phyloP scores from a whole-genome alignment of 805 yeast species.

The Lipomyces japonicus region DNA sequence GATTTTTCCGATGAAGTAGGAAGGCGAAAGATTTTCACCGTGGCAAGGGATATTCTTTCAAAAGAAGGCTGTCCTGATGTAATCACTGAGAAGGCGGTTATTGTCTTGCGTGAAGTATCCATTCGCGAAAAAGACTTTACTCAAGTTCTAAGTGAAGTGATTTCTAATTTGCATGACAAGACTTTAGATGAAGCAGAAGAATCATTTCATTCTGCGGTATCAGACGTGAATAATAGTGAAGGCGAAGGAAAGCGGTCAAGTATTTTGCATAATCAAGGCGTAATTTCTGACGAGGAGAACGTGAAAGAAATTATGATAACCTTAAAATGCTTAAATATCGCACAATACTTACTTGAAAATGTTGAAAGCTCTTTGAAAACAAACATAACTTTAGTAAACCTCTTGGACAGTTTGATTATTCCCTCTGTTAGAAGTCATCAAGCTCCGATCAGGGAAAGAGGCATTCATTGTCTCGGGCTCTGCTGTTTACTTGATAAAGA shows the following conservation, averaged over 20 bases:
- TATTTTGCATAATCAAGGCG: no score
- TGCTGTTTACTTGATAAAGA: slow-evolving; percentile 66
- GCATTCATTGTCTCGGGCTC: slow-evolving; percentile 72
- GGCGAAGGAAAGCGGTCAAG: slow-evolving; percentile 3
- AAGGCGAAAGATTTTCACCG: slow-evolving; percentile 65
- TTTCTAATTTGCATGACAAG: slow-evolving; percentile 76
- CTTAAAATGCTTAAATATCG: slow-evolving; percentile 61
- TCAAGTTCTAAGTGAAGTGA: slow-evolving; percentile 77
- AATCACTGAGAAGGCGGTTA: slow-evolving; percentile 53
- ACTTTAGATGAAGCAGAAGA: slow-evolving; percentile 43
- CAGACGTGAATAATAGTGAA: slow-evolving; percentile 30
- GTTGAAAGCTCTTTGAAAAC: slow-evolving; percentile 56
- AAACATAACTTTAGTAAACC: slow-evolving; percentile 61
- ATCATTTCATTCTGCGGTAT: slow-evolving; percentile 49
- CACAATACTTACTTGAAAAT: slow-evolving; percentile 65
- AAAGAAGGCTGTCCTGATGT: slow-evolving; percentile 54
- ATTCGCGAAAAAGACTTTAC: slow-evolving; percentile 80
- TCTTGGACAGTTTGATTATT: slow-evolving; percentile 70
- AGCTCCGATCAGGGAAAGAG: slow-evolving; percentile 55
- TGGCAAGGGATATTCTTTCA: slow-evolving; percentile 47
- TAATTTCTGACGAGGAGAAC: slow-evolving; percentile 1
- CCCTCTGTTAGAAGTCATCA: slow-evolving; percentile 69
- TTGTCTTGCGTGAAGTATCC: slow-evolving; percentile 66
- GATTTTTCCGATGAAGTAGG: slow-evolving; percentile 92
- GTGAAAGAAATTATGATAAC: slow-evolving; percentile 18